Evolutionary conservation across 2,329 filamentous ascomycete genomes (phyloP), one percentile per base, ranked within the genome.

Genomic region (Colletotrichum spaethianum): DNA sequence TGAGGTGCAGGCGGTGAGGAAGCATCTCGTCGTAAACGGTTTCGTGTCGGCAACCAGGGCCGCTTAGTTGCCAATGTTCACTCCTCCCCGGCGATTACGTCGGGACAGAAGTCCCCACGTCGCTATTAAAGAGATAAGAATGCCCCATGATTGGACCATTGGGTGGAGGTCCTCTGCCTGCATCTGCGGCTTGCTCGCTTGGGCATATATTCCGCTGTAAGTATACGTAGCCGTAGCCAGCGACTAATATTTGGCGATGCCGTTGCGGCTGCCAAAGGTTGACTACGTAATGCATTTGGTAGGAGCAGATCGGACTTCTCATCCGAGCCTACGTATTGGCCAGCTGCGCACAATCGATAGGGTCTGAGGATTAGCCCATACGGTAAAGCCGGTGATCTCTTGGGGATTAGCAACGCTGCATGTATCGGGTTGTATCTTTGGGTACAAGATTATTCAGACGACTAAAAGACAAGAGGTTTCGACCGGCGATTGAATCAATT

Each of bases 11-110:
- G 31, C 31, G 31, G 28, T 16, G 31, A n/a, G 8, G 8, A 56
- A 28, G 31, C 9, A 56, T 56, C 14, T 56, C 52, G 31, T 36
- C 52, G 31, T 56, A 56, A 56, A 31, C 52, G 52, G 52, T n/a
- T 56, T 56, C 18, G 33, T n/a, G 52, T 42, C 16, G 40, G 11
- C 4, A 16, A 56, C 33, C 33, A 36, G 31, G 31, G 52, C 52
- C 36, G 52, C 14, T 11, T 42, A 4, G 31, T 56, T 31, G 31
- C 28, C 52, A 8, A 11, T n/a, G 52, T 33, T 36, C 31, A 56
- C 52, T 56, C 4, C 28, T 56, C 52, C n/a, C 36, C 52, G 52
- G 31, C 52, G 52, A 18, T 31, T 18, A 33, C 52, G 33, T 11
- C 33, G 33, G 33, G 33, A 11, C 33, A 11, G 33, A 20, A 56